Base-by-base conservation (phyloP, 345 rosid species). In the Corchorus capsularis region DNA sequence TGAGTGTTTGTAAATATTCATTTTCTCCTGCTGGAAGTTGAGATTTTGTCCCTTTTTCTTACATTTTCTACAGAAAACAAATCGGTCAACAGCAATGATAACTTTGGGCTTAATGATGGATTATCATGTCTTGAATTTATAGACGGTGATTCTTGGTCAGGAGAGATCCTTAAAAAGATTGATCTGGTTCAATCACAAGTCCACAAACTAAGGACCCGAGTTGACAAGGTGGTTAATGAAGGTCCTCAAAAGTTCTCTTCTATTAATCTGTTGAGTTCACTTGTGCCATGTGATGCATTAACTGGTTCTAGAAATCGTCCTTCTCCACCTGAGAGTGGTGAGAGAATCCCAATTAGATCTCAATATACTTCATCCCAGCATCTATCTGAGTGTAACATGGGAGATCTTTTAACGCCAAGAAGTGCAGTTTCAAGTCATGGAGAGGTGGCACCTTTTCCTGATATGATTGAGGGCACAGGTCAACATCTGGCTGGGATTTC, bases 171-270 rank as follows among this genome's bases (percentile, higher is more conserved):
- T 74, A 60, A 81, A 56, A 91, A 89, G 86, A 86, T 93, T 79
- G 96, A 89, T 81, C 76, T 77, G 50, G 82, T 85, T 6, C 89
- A 92, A 66, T 84, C 85, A 2, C 85, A 84, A 79, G 84, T 84
- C 19, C 81, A 73, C 59, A 87, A 78, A 73, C 75, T 89, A 85
- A 92, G 81, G 86, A 76, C 72, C 62, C 88, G 93, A 35, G 76
- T 90, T 13, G 96, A 92, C 70, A 90, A 84, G 82, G 86, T 92
- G 80, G 66, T 86, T 76, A 82, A 79, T 74, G 93, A 89, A 72
- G 87, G 84, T 78, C 94, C 94, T 45, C 79, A 56, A 80, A 91
- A 85, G 77, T 87, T 89, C 79, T 83, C 87, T 79, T 87, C 87
- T 0, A 78, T 82, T 53, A 87, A 86, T 84, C 74, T 80, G 37